Base-by-base conservation (phyloP, 371 early-diverging fungal species). In the Circinella minor region DNA sequence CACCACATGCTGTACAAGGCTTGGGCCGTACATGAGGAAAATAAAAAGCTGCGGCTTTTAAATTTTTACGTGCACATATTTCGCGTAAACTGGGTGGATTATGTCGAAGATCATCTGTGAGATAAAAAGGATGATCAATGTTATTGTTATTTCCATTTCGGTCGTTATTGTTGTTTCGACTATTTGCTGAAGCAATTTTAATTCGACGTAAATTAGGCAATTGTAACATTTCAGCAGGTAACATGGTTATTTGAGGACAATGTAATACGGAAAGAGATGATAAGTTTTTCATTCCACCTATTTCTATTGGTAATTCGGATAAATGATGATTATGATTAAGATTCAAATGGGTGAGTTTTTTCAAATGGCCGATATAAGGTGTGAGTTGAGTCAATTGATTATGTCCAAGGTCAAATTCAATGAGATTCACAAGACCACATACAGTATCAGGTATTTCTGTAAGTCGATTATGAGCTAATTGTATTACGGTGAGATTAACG, bases 1-100 rank as follows among this genome's bases (percentile, higher is more conserved):
- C 94, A 7, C 88, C 86, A 78, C 98, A 98, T 74, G 90, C 93
- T 10, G 94, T 82, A 75, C 98, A 98, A 17, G 83, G 77, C 49
- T 89, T 83, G 3, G 89, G 91, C 13, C 84, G 69, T 15, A 95
- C 73, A 74, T 91, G 92, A 8, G 76, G 63, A 67, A 84, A 83
- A 4, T 92, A 65, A 15, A 18, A 49, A 10, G 54, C 48, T 51
- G 89, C 86, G 3, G 87, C 83, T 14, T 90, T 83, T 15, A 61
- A 85, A 36, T 94, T 81, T 37, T 87, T 79, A 38, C 96, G 81
- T 0, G 94, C 91, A 47, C 93, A 91, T 4, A 90, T 77, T 76
- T 96, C 96, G 46, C 87, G 75, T 18, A 96, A 80, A 17, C 88
- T 88, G 38, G 84, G 88, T 65, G 63, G 88, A 68, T 67, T 72